These are phyloP conservation scores for Lactarius evosmus DNA, from an alignment of 768 basidiomycete genomes.

Conservation along the genomic window DNA sequence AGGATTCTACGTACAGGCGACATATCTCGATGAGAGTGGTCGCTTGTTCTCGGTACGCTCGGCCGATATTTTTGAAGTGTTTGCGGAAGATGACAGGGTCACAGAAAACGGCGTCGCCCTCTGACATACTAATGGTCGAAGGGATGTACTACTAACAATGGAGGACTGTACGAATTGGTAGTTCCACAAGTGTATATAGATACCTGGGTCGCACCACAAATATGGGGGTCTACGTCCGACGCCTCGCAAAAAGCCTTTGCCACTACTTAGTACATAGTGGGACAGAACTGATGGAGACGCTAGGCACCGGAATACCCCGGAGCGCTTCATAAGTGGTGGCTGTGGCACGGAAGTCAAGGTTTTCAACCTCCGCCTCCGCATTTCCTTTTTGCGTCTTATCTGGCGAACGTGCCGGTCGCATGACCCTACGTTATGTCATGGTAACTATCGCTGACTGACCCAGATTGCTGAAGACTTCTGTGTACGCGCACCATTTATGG, in stretches of 20 bases:
- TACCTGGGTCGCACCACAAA: background rate
- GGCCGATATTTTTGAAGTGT: background rate
- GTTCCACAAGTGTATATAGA: background rate
- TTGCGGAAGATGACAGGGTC: background rate
- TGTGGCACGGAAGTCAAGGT: no score
- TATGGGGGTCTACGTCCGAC: background rate
- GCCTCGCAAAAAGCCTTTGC: background rate
- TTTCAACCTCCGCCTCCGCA: no score
- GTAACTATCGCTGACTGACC: no score
- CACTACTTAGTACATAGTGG: background rate
- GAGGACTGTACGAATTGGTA: background rate
- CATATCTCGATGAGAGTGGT: slow-evolving; percentile 4
- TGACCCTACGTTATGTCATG: background rate
- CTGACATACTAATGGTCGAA: background rate
- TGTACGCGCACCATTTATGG: background rate
- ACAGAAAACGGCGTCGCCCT: background rate
- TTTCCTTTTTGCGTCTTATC: background rate
- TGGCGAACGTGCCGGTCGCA: background rate
- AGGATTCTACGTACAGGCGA: background rate
- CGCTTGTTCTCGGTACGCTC: background rate
- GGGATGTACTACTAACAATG: background rate
- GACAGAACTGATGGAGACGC: background rate
- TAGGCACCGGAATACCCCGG: background rate
- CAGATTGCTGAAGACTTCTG: no score
- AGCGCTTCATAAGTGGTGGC: background rate